These are phyloP conservation scores for Myriosclerotinia duriaeana DNA, from an alignment of 2,329 filamentous ascomycete species.

Conservation along the genomic window DNA sequence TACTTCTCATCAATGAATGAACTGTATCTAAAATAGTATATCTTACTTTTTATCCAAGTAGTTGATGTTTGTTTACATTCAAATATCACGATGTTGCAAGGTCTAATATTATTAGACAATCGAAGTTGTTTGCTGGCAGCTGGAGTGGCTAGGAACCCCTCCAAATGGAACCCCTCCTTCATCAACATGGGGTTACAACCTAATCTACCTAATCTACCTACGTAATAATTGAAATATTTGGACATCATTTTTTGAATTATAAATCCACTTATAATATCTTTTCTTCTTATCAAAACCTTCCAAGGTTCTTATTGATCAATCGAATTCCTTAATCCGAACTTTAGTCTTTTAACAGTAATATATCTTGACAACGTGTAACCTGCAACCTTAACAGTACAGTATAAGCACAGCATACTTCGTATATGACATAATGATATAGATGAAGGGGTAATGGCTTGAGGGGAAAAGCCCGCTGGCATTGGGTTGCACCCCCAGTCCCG, in stretches of 20 bases:
- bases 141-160: constrained; percentile 5
- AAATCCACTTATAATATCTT: background rate
- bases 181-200: too few relatives aligned
- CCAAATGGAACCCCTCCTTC: constrained; percentile 6
- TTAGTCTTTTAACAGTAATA: background rate
- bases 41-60: background rate
- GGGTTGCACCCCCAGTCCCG: constrained; percentile 8
- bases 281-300: background rate
- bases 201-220: too few relatives aligned
- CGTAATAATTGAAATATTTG: background rate
- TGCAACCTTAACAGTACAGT: background rate
- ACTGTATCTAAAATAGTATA: background rate
- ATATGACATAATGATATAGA: background rate
- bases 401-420: background rate
- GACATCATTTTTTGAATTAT: background rate
- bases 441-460: background rate
- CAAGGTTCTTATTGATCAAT: background rate
- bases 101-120: constrained; percentile 9
- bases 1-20: background rate
- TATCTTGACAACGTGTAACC: constrained; percentile 1
- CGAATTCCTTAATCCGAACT: constrained; percentile 3
- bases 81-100: background rate
- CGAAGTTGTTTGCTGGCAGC: constrained; percentile 3
- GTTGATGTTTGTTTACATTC: background rate
- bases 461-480: constrained; percentile 1